phyloP scores from a whole-genome alignment of 768 basidiomycete genomes.

The Leccinum incarnatum region DNA sequence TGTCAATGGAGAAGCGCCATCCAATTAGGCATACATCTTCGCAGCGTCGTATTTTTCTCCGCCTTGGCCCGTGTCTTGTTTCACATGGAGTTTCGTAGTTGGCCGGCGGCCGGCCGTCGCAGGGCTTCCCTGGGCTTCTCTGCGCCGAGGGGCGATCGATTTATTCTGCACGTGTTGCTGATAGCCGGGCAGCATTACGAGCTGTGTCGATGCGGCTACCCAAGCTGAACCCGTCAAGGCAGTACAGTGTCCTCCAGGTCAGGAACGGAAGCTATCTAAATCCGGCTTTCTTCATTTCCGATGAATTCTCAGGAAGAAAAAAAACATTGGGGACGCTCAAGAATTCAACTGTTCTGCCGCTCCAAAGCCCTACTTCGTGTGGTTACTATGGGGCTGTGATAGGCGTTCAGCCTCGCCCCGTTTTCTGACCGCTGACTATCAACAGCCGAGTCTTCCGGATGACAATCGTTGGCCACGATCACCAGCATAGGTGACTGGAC shows the following conservation, averaged over 20 bases:
- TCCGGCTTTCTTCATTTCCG: neutral
- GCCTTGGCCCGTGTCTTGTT: neutral
- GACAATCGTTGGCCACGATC: neutral
- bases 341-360: neutral
- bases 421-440: neutral
- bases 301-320: neutral
- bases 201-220: no score
- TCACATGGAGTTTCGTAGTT: neutral
- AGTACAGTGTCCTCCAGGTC: no score
- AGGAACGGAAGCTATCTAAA: neutral
- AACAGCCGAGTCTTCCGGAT: neutral
- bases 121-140: neutral
- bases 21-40: neutral
- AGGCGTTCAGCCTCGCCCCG: neutral
- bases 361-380: neutral
- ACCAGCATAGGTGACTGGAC: neutral
- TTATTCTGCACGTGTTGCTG: no score
- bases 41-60: neutral
- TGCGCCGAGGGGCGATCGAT: no score
- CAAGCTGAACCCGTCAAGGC: no score
- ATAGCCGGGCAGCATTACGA: no score
- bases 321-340: neutral
- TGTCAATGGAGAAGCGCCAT: neutral
- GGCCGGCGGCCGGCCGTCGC: neutral
- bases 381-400: neutral